Base-by-base conservation (phyloP, 2,329 filamentous ascomycete species). In the Hymenoscyphus albidus region DNA sequence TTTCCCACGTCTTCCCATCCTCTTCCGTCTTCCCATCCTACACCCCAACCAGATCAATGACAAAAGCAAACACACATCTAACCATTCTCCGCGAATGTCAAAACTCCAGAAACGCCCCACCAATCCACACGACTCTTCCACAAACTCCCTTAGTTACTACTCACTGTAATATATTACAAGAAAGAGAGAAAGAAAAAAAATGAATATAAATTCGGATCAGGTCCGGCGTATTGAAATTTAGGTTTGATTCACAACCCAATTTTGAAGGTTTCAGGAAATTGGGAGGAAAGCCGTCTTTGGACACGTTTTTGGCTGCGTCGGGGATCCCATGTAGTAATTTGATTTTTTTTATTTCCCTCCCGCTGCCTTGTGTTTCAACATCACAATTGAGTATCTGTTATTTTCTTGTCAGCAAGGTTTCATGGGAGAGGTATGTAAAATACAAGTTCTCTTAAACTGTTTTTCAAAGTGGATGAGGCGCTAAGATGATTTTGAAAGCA, bases 311-410 rank as follows among this genome's bases (percentile, higher is more conserved):
- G 31, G 18, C n/a, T n/a, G n/a, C 18, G n/a, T n/a, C 35, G 35
- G 35, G 44, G n/a, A 18, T 18, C 44, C 44, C n/a, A 18, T n/a
- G 44, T 51, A n/a, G 7, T 9, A 18, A 51, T 7, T 51, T 51
- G 18, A 7, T 51, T 35, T 18, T 35, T 35, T 12, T 38, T 62
- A 66, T 65, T 69, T 70, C 51, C 67, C 69, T 64, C 64, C 56
- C 42, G 70, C 60, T 32, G 68, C 67, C 65, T 79, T 78, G 66
- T 81, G 76, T 66, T 78, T 78, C 35, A 81, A 74, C 80, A 83
- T 82, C 5, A 81, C 76, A 27, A 78, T 67, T 0, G 80, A 83
- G 69, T 82, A 83, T 16, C 81, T 83, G 44, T 42, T 13, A 48
- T 51, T 22, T 68, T 61, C 68, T 66, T 51, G 31, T 64, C 22